Evolutionary conservation across 305 asterid species (phyloP).

Genomic region (Striga hermonthica): DNA sequence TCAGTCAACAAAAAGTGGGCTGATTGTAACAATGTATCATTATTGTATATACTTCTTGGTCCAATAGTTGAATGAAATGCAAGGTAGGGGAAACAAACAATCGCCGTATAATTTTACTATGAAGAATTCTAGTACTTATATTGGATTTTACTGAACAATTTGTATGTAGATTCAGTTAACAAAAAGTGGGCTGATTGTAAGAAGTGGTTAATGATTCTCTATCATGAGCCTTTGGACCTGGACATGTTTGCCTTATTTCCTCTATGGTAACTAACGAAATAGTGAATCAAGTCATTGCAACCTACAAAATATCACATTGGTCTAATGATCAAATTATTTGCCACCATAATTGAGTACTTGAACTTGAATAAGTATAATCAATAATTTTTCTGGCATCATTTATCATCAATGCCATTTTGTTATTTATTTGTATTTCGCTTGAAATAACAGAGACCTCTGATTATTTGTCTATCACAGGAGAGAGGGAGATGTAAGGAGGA

Average conservation of each 20-base stretch:
- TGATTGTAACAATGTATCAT: too few relatives aligned
- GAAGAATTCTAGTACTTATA: too few relatives aligned
- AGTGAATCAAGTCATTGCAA: background rate
- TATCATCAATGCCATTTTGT: background rate
- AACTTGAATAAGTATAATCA: conserved; percentile 24
- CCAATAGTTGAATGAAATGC: too few relatives aligned
- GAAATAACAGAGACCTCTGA: conserved; percentile 27
- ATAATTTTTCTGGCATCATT: conserved; percentile 2
- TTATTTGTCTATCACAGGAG: conserved; percentile 48
- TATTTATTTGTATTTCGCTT: conserved; percentile 9
- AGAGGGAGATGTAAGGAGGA: conserved; percentile 83
- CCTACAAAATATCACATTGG: background rate
- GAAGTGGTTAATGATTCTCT: too few relatives aligned
- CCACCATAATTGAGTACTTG: conserved; percentile 13
- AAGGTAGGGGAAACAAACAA: too few relatives aligned
- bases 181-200: background rate
- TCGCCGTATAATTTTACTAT: too few relatives aligned
- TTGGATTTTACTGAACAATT: background rate
- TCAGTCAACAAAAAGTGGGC: conserved; percentile 1
- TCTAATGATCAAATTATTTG: background rate
- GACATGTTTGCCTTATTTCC: background rate
- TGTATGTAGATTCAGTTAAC: background rate
- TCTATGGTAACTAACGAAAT: background rate
- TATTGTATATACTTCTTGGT: too few relatives aligned
- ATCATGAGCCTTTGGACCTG: background rate